Evolutionary conservation across 1,284 basidiomycete species (phyloP).

Genomic region (Psilocybe mexicana): DNA sequence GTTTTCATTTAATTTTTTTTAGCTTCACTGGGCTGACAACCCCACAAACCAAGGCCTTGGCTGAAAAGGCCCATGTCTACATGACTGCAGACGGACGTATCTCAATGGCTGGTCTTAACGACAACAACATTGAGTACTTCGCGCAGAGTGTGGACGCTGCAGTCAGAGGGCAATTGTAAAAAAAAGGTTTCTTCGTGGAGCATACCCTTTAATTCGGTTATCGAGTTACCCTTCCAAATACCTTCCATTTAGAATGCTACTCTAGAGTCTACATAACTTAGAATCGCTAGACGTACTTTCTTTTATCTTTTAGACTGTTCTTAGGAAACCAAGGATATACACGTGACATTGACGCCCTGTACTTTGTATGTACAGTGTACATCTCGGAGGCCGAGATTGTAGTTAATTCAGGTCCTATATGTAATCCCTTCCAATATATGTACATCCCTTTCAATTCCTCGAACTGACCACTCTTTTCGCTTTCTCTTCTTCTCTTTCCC

Average conservation of each 20-base stretch:
- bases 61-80: slow-evolving; percentile 94
- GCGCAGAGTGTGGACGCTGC: slow-evolving; percentile 83
- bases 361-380: background rate
- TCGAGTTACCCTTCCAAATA: slow-evolving; percentile 8
- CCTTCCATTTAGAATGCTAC: slow-evolving; percentile 15
- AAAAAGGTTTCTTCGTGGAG: slow-evolving; percentile 18
- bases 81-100: slow-evolving; percentile 90
- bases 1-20: slow-evolving; percentile 13
- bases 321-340: background rate
- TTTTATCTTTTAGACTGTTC: background rate
- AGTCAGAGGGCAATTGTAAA: slow-evolving; percentile 77
- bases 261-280: slow-evolving; percentile 10
- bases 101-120: slow-evolving; percentile 95
- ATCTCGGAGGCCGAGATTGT: background rate
- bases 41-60: slow-evolving; percentile 84
- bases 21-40: slow-evolving; percentile 88
- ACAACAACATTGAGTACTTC: slow-evolving; percentile 89
- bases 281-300: slow-evolving; percentile 1
- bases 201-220: slow-evolving; percentile 3
- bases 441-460: background rate
- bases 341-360: slow-evolving; percentile 10
- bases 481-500: background rate
- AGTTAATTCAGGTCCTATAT: slow-evolving; percentile 1
- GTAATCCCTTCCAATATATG: background rate
- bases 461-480: background rate